Base-by-base conservation (phyloP, 2,329 filamentous ascomycete species). In the Fusarium sp. region DNA sequence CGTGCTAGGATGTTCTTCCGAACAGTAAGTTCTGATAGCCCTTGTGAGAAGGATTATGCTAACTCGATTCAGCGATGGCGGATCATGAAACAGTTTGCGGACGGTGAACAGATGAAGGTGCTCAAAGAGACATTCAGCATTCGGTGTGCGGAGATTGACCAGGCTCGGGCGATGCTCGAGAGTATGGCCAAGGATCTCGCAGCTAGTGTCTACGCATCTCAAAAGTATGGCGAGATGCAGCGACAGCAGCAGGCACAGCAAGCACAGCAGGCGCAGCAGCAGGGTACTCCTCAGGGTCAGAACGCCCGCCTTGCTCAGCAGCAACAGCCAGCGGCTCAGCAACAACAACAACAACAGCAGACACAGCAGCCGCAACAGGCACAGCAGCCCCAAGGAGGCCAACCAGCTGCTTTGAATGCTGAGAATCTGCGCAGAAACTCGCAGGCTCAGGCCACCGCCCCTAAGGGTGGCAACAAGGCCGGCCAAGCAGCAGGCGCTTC, bases 401-500 rank as follows among this genome's bases (percentile, higher is more conserved):
- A 79, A 25, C 67, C 79, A 6, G 75, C 78, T 57, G 83, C 85
- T 6, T 78, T 87, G 45, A 88, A 83, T 66, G 84, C 85, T 14
- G 84, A 85, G 37, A 88, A 88, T 71, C 78, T 89, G 48, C 87
- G 88, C 73, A 89, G 89, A 78, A 87, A 89, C 74, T 83, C 85
- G 3, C 85, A 88, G 68, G 84, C 84, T 6, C 79, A 89, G 70
- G 81, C 84, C 74, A 85, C 85, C 65, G 76, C 78, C 59, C 78
- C 82, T 25, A 84, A 83, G 67, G 66, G 69, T 30, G 62, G 74
- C 37, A 87, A 84, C 79, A 89, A 88, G 78, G 82, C 82, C 10
- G 84, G 83, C 10, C 86, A 88, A 70, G 82, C 87, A 0, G 89
- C 90, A 5, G 85, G 88, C 14, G 89, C 90, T 11, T 90, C 90